Percentiles rank a stretch among this genome's conserved stretches.
phyloP scores from a whole-genome alignment of 768 basidiomycete species.

The Phlegmacium glaucopus region DNA sequence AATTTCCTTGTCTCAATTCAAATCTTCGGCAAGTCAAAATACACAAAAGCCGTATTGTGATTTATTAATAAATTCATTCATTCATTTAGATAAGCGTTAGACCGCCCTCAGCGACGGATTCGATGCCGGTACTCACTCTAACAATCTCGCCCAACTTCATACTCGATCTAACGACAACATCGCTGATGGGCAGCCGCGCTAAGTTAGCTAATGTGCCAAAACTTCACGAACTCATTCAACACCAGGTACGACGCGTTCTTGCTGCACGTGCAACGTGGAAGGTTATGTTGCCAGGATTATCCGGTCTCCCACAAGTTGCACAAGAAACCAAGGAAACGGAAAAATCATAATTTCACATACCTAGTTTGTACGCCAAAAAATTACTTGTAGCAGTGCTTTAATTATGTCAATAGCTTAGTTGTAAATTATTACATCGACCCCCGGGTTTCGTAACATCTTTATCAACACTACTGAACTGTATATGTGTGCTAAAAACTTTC shows the following conservation, averaged over 20 bases:
- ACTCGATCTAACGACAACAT: conserved; percentile 83
- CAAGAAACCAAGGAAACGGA: conserved; percentile 34
- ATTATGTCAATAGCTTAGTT: no score
- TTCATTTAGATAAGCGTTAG: conserved; percentile 54
- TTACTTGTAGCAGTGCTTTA: background rate
- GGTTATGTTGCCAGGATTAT: conserved; percentile 63
- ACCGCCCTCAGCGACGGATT: conserved; percentile 52
- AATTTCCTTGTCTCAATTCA: conserved; percentile 72
- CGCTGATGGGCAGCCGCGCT: conserved; percentile 93
- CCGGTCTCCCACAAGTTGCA: conserved; percentile 30
- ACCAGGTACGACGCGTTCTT: conserved; percentile 71
- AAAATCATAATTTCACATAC: conserved; percentile 22
- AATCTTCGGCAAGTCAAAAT: conserved; percentile 51
- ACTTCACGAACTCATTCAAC: conserved; percentile 89
- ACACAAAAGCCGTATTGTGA: background rate
- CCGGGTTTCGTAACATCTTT: no score
- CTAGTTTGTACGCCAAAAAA: background rate
- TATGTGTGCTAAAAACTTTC: no score
- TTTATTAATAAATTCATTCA: background rate
- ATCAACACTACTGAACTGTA: no score
- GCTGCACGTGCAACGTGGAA: conserved; percentile 62
- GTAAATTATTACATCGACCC: no score
- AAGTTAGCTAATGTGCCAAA: conserved; percentile 98
- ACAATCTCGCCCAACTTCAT: conserved; percentile 84
- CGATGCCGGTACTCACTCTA: conserved; percentile 61